These are phyloP conservation scores for Nicotiana paniculata DNA, from an alignment of 257 asterid genomes.

Conservation along the genomic window DNA sequence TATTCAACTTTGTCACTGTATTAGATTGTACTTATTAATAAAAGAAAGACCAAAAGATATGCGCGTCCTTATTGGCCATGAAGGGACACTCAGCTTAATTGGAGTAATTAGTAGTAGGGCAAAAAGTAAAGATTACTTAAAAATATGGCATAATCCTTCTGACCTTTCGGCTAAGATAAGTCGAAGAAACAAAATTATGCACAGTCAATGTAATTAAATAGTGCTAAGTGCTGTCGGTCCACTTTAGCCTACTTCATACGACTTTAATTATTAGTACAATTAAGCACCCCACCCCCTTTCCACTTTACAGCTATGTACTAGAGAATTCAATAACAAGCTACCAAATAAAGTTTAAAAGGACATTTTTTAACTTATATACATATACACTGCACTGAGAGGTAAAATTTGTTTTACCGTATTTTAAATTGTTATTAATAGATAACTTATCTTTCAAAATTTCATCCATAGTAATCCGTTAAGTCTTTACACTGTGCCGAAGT, in stretches of 20 bases:
- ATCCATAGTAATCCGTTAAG: no score
- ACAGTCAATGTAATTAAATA: not conserved
- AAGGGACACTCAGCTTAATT: not conserved
- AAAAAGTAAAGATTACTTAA: not conserved
- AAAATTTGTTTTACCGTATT: no score
- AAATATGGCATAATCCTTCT: not conserved
- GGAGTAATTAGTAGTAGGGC: not conserved
- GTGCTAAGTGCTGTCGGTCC: not conserved
- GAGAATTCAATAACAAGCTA: not conserved
- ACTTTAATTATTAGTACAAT: not conserved
- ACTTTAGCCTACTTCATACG: not conserved
- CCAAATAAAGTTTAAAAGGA: not conserved
- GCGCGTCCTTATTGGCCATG: not conserved
- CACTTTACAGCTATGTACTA: constrained; percentile 4
- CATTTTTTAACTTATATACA: no score
- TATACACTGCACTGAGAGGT: no score
- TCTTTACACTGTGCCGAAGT: no score
- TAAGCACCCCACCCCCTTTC: not conserved
- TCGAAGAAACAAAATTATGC: not conserved
- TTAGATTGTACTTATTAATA: not conserved
- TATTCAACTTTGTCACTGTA: not conserved
- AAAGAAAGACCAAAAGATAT: not conserved
- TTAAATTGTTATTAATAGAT: no score
- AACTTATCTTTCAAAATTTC: no score
- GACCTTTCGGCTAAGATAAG: not conserved